These are phyloP conservation scores for Arabidopsis hybrid DNA, from an alignment of 441 rosid genomes.

Conservation along the genomic window DNA sequence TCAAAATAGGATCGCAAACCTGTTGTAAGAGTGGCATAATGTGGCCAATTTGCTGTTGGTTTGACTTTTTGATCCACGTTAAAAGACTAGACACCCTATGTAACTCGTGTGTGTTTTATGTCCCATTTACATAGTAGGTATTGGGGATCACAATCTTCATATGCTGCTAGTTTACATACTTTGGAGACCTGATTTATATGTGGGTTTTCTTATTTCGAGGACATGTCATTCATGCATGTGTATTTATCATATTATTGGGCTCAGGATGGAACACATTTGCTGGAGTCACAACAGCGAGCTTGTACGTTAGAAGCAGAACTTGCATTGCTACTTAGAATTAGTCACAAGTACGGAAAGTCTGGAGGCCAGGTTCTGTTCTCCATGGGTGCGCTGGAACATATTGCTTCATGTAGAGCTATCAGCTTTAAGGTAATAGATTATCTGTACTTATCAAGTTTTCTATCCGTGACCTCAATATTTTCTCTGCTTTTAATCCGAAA, in stretches of 20 bases:
- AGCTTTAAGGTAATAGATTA: conserved; percentile 66
- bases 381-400: conserved; percentile 92
- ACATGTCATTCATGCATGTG: conserved; percentile 29
- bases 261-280: conserved; percentile 76
- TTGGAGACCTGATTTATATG: conserved; percentile 17
- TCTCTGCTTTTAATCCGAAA: conserved; percentile 41
- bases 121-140: conserved; percentile 4
- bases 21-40: conserved; percentile 8
- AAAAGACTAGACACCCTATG: conserved; percentile 10
- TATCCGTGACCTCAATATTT: conserved; percentile 29
- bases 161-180: not conserved
- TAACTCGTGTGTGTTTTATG: conserved; percentile 1
- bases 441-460: conserved; percentile 9
- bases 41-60: not conserved
- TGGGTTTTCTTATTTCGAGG: conserved; percentile 16
- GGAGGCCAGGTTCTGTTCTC: conserved; percentile 94
- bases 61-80: conserved; percentile 12
- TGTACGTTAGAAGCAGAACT: conserved; percentile 92
- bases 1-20: conserved; percentile 7
- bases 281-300: conserved; percentile 85
- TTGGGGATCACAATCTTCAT: not conserved
- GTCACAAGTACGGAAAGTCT: conserved; percentile 92
- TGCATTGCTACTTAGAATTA: conserved; percentile 83
- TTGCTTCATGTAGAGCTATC: conserved; percentile 78
- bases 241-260: conserved; percentile 23